Conservation (phyloP, 2,329 filamentous ascomycete species). For the Trichophaea hybrida region DNA sequence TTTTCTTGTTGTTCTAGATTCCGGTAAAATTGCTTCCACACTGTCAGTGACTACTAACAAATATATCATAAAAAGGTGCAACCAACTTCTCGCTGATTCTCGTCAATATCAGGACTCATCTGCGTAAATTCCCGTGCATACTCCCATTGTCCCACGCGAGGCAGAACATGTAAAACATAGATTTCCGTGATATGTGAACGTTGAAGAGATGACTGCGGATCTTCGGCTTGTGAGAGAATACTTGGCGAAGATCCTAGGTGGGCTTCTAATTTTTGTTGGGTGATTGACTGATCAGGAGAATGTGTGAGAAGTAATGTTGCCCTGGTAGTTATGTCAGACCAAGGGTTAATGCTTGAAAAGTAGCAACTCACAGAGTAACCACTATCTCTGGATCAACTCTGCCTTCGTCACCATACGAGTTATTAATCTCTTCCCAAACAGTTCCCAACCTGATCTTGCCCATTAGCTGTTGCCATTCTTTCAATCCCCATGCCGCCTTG, state of each 20-base stretch:
- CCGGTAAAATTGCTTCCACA: background rate
- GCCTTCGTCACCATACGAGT: conserved; percentile 67
- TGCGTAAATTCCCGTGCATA: conserved; percentile 85
- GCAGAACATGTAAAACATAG: conserved; percentile 88
- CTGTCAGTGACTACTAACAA: background rate
- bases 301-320: conserved; percentile 85
- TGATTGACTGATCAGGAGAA: conserved; percentile 65
- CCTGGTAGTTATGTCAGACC: conserved; percentile 35
- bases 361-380: conserved; percentile 56
- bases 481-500: conserved; percentile 70
- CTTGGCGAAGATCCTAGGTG: conserved; percentile 59
- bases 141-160: conserved; percentile 88
- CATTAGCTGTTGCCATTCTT: conserved; percentile 71
- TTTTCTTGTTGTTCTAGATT: background rate
- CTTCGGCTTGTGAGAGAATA: conserved; percentile 20
- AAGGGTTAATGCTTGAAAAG: background rate
- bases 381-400: conserved; percentile 92
- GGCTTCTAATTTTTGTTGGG: conserved; percentile 74
- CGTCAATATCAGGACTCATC: conserved; percentile 74
- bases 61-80: background rate
- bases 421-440: conserved; percentile 88
- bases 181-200: conserved; percentile 86
- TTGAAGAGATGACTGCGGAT: conserved; percentile 25
- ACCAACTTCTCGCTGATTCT: conserved; percentile 42
- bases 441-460: conserved; percentile 73